Percentiles rank a stretch among this genome's conserved stretches.
These are phyloP conservation scores for Bryopsis sp. DNA, from an alignment of 139 green algal genomes.

Conservation along the genomic window DNA sequence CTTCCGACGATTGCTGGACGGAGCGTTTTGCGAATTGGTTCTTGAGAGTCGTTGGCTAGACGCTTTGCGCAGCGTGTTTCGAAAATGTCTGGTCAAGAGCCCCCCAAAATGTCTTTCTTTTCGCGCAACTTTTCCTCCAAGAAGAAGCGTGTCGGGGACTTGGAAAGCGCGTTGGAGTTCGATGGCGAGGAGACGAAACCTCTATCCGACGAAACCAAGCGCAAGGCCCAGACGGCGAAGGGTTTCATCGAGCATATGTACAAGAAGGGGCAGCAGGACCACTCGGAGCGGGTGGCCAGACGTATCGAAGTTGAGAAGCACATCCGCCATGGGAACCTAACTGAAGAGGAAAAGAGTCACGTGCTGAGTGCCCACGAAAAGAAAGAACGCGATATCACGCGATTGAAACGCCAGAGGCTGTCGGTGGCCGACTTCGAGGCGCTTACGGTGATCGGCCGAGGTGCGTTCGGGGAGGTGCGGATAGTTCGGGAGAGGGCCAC, in stretches of 20 bases:
- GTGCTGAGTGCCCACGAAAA: conserved; percentile 9
- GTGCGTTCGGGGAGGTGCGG: conserved; percentile 92
- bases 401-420: conserved; percentile 74
- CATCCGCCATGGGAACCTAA: conserved; percentile 36
- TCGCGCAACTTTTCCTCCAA: no score
- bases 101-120: no score
- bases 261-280: conserved; percentile 66
- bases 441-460: conserved; percentile 89
- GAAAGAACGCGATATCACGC: conserved; percentile 63
- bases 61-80: no score
- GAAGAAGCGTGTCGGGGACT: no score
- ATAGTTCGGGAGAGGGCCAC: conserved; percentile 70
- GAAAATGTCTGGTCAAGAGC: no score
- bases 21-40: no score
- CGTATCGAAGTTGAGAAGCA: conserved; percentile 11
- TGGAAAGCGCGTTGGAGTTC: no score
- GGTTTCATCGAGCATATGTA: conserved; percentile 93
- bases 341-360: conserved; percentile 62
- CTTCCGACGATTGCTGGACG: no score
- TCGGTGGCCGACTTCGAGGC: conserved; percentile 86
- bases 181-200: background rate
- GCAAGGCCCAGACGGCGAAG: conserved; percentile 60
- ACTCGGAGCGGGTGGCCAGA: conserved; percentile 44
- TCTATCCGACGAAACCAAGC: conserved; percentile 32
- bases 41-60: no score